Base-by-base conservation (phyloP, 768 basidiomycete genomes). In the Lactarius evosmus region DNA sequence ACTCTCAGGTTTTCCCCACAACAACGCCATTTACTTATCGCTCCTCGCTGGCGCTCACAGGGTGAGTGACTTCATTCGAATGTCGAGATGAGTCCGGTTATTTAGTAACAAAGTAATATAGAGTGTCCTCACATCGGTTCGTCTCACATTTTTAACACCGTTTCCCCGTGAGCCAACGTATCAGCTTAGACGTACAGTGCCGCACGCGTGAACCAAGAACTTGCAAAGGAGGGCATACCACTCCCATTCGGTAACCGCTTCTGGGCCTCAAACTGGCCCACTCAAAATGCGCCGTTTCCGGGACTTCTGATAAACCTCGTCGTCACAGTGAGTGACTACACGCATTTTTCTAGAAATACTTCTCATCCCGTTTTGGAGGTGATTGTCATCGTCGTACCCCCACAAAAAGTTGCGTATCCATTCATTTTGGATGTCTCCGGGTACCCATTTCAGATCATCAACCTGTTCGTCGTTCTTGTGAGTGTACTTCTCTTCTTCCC, bases 211-310 rank as follows among this genome's bases (percentile, higher is more conserved):
- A 85, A 84, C 61, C 84, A 85, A 75, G 84, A 85, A 58, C 78
- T 86, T 4, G 84, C 84, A 5, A 86, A 86, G 64, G 84, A 84
- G 69, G 84, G 84, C 1, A 74, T 85, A n/a, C 84, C 83, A 12
- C 76, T 85, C 0, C 83, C 84, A 0, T 84, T 84, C 58, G 82
- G 82, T 2, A 85, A 82, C 66, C 77, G 71, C 29, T 82, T 85
- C 67, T 84, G 83, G 84, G 84, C 84, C 1, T 83, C 82, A 0
- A 85, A 85, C 68, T 84, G 83, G 83, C 83, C 83, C 1, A 82
- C 80, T 1, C 82, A 83, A 7, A 80, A 80, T 65, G 81, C 84
- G 0, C 84, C 84, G 0, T 69, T 85, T 29, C 82, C 83, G 0
- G 84, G 82, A 0, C 76, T 85, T 3, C 79, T 85, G 55, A 76